A percentile compares a stretch with the other conserved stretches of the same genome.
Conservation (phyloP, 2,329 filamentous ascomycete genomes). For the Mycocentrospora acerina region DNA sequence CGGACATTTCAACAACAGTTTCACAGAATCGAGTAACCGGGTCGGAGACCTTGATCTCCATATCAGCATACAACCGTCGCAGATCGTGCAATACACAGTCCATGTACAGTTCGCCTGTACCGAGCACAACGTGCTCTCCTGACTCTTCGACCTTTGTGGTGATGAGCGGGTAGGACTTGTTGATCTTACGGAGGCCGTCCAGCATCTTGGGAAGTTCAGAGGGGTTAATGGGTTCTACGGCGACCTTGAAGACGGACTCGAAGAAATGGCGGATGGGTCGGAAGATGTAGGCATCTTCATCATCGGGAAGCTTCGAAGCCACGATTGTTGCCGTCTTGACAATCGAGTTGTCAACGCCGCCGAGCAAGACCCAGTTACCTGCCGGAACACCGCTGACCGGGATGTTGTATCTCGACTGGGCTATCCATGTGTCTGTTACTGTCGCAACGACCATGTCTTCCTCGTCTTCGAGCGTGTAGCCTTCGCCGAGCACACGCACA, state of each 20-base stretch:
- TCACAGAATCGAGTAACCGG: conserved; percentile 97
- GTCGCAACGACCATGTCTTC: conserved; percentile 93
- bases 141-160: conserved; percentile 98
- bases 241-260: conserved; percentile 95
- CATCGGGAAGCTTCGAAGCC: conserved; percentile 73
- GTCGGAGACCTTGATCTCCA: conserved; percentile 99
- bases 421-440: conserved; percentile 84
- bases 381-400: conserved; percentile 89
- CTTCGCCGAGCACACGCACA: conserved; percentile 90
- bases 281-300: conserved; percentile 95
- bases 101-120: conserved; percentile 99
- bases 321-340: conserved; percentile 95
- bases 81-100: conserved; percentile 97
- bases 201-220: conserved; percentile 99
- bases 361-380: conserved; percentile 88
- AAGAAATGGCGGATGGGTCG: conserved; percentile 91
- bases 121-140: conserved; percentile 91
- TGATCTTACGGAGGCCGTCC: conserved; percentile 92
- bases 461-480: conserved; percentile 94
- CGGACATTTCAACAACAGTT: conserved; percentile 94
- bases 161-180: conserved; percentile 95
- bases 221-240: conserved; percentile 96
- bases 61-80: conserved; percentile 90
- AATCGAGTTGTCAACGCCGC: conserved; percentile 95
- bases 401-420: conserved; percentile 90